Conservation (phyloP, 1,284 basidiomycete genomes). For the Athelia sp. region DNA sequence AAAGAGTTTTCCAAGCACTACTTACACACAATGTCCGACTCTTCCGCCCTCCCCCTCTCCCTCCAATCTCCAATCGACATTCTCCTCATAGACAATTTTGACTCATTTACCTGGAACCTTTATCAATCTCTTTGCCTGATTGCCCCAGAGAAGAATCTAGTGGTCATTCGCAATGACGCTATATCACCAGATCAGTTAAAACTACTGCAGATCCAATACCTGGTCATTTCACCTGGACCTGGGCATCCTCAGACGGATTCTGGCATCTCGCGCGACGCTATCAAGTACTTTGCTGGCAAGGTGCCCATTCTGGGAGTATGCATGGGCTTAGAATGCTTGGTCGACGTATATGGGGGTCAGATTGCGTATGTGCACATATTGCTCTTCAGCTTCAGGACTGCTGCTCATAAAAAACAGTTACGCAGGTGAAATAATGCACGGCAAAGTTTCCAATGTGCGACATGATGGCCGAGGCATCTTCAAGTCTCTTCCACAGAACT, state of each 20-base stretch:
- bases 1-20: too few relatives aligned
- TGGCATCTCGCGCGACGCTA: constrained; percentile 87
- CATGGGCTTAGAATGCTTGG: constrained; percentile 97
- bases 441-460: constrained; percentile 84
- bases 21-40: too few relatives aligned
- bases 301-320: constrained; percentile 95
- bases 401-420: constrained; percentile 49
- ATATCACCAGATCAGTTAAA: constrained; percentile 70
- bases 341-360: constrained; percentile 83
- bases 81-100: constrained; percentile 92
- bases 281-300: constrained; percentile 88
- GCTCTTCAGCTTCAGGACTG: neutral
- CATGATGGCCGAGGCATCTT: constrained; percentile 93
- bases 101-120: constrained; percentile 94
- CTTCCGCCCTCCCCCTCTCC: constrained; percentile 42
- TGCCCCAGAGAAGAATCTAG: constrained; percentile 71
- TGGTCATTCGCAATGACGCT: constrained; percentile 86
- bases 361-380: constrained; percentile 55
- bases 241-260: constrained; percentile 93
- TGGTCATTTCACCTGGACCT: constrained; percentile 96
- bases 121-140: constrained; percentile 88
- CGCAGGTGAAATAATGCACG: constrained; percentile 98
- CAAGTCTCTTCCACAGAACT: constrained; percentile 76
- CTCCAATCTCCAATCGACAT: constrained; percentile 63
- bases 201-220: constrained; percentile 64